Evolutionary conservation across 805 yeast genomes (phyloP).

Genomic region (Suhomyces kilbournensis): DNA sequence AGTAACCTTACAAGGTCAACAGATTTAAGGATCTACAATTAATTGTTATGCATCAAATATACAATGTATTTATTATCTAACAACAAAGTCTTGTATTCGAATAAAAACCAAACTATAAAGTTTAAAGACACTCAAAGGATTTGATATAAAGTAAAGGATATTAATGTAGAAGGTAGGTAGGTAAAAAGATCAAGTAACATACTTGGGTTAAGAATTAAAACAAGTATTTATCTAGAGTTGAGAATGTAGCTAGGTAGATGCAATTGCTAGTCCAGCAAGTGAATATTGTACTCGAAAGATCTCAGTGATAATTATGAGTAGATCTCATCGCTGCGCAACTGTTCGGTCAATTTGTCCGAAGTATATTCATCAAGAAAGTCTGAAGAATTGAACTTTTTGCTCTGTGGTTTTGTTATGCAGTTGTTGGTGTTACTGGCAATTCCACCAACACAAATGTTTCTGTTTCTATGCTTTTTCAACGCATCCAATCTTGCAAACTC

Average conservation of each 20-base stretch:
- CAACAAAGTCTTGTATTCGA: background rate
- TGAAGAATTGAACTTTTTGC: slow-evolving; percentile 3
- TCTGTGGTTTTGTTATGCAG: slow-evolving; percentile 24
- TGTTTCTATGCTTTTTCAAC: slow-evolving; percentile 69
- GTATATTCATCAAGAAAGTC: slow-evolving; percentile 4
- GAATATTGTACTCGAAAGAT: background rate
- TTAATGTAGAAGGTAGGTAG: background rate
- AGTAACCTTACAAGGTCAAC: background rate
- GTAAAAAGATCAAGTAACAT: background rate
- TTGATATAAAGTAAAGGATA: background rate
- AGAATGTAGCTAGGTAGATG: background rate
- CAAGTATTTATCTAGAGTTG: background rate
- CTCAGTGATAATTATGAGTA: background rate
- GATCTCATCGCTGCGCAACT: slow-evolving; percentile 1
- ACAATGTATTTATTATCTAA: background rate
- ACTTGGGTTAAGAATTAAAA: background rate
- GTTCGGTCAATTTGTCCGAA: slow-evolving; percentile 2
- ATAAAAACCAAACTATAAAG: background rate
- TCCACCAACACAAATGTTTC: slow-evolving; percentile 84
- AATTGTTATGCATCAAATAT: background rate
- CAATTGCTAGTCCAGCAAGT: background rate
- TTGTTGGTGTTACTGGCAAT: slow-evolving; percentile 22
- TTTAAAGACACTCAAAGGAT: background rate
- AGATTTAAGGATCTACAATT: background rate
- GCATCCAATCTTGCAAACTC: slow-evolving; percentile 90